These are phyloP conservation scores for Diddensiella santjacobensis DNA, from an alignment of 805 yeast genomes.

Conservation along the genomic window DNA sequence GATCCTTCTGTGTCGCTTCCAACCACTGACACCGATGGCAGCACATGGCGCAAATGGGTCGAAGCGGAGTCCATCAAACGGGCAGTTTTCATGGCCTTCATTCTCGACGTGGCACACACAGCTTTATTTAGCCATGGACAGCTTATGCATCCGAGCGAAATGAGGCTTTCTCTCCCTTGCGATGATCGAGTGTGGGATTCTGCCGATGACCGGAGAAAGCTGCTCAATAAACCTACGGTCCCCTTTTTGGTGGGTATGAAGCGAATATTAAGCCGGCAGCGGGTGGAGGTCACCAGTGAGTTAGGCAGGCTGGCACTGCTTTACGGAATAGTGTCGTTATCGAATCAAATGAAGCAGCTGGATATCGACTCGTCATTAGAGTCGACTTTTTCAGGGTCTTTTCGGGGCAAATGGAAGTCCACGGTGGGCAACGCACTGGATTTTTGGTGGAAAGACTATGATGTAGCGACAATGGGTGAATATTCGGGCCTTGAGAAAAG, in stretches of 20 bases:
- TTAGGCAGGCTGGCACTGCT: conserved; percentile 65
- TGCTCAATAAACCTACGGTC: conserved; percentile 21
- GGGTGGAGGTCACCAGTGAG: conserved; percentile 43
- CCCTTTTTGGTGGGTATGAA: conserved; percentile 57
- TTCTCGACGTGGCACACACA: conserved; percentile 73
- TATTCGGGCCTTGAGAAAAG: background rate
- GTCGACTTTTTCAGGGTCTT: conserved; percentile 29
- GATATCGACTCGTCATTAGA: conserved; percentile 54
- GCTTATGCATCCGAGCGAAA: conserved; percentile 52
- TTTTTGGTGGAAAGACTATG: conserved; percentile 46
- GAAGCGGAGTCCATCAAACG: conserved; percentile 75
- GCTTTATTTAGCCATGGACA: conserved; percentile 71
- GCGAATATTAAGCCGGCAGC: conserved; percentile 49
- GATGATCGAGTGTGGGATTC: conserved; percentile 56
- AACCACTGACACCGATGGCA: conserved; percentile 27
- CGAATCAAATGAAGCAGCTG: conserved; percentile 67
- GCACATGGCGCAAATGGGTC: conserved; percentile 59
- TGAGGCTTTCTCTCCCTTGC: conserved; percentile 59
- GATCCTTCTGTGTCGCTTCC: conserved; percentile 31
- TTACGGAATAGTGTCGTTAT: conserved; percentile 61
- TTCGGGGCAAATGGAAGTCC: conserved; percentile 60
- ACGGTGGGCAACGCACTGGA: conserved; percentile 63
- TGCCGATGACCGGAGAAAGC: conserved; percentile 21
- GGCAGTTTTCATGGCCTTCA: conserved; percentile 75
- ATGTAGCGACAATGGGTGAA: background rate